Evolutionary conservation across 1,284 basidiomycete genomes (phyloP).

Genomic region (Rhodotorula sp.): DNA sequence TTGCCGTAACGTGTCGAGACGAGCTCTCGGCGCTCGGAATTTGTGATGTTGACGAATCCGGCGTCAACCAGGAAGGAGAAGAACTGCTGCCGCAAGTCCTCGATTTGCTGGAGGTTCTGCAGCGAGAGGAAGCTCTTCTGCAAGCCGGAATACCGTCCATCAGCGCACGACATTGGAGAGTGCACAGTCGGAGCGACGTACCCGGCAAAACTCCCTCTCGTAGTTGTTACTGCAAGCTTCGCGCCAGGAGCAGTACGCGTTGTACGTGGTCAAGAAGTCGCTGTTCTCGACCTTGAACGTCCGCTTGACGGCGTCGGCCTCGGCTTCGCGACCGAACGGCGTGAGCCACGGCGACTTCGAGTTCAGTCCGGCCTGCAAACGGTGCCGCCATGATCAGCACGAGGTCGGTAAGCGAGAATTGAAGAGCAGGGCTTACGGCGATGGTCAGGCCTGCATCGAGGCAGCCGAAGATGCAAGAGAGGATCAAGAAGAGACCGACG

Average conservation of each 20-base stretch:
- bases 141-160: background rate
- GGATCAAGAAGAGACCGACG: slow-evolving; percentile 88
- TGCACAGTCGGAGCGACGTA: slow-evolving; percentile 44
- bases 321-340: slow-evolving; percentile 81
- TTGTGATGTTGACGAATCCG: slow-evolving; percentile 72
- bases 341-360: slow-evolving; percentile 90
- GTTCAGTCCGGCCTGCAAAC: slow-evolving; percentile 68
- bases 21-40: slow-evolving; percentile 66
- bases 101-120: slow-evolving; percentile 90
- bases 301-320: slow-evolving; percentile 80
- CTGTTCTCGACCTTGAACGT: slow-evolving; percentile 83
- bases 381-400: slow-evolving; percentile 16
- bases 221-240: slow-evolving; percentile 65
- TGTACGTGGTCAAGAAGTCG: slow-evolving; percentile 93
- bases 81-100: slow-evolving; percentile 93
- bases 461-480: slow-evolving; percentile 82
- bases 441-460: slow-evolving; percentile 94
- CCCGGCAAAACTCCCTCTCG: slow-evolving; percentile 62
- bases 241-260: slow-evolving; percentile 86
- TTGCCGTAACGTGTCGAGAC: slow-evolving; percentile 65
- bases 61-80: slow-evolving; percentile 77
- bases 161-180: background rate
- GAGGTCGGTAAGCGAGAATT: too few relatives aligned
- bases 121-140: slow-evolving; percentile 40
- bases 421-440: slow-evolving; percentile 52